Percentiles rank a stretch among this genome's conserved stretches.
phyloP scores from a whole-genome alignment of 2,329 filamentous ascomycete genomes.

The Dactylellina drechsleri region DNA sequence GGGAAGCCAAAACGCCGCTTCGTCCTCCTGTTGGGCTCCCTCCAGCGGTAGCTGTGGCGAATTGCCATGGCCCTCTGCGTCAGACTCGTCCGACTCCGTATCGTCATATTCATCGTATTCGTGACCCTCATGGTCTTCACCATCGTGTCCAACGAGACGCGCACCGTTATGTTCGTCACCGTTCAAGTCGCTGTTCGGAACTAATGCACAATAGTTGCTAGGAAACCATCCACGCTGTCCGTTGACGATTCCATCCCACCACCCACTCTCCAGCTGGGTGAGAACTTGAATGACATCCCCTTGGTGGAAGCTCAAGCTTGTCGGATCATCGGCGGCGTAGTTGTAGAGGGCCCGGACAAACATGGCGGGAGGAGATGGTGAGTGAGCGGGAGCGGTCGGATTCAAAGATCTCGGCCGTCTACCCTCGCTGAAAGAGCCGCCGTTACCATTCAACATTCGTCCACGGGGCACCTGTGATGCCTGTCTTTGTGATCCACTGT shows the following conservation, averaged over 20 bases:
- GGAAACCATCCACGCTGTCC: constrained; percentile 98
- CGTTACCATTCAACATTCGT: constrained; percentile 64
- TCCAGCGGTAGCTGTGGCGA: constrained; percentile 71
- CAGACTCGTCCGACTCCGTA: constrained; percentile 64
- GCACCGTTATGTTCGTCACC: constrained; percentile 69
- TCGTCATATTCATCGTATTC: constrained; percentile 75
- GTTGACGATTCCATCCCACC: constrained; percentile 99
- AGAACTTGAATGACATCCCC: constrained; percentile 99
- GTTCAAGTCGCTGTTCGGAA: constrained; percentile 78
- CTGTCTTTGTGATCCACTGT: constrained; percentile 44
- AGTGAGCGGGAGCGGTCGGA: constrained; percentile 45
- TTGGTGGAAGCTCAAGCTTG: constrained; percentile 94
- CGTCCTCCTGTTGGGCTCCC: constrained; percentile 73
- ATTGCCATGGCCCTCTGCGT: constrained; percentile 65
- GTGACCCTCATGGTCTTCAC: constrained; percentile 74
- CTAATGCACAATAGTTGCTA: constrained; percentile 95
- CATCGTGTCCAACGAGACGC: constrained; percentile 70
- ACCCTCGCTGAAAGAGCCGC: constrained; percentile 63
- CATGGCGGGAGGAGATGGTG: constrained; percentile 72
- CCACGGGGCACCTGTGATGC: constrained; percentile 42
- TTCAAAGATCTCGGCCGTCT: constrained; percentile 51
- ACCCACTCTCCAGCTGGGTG: constrained; percentile 95
- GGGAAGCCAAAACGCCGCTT: constrained; percentile 97
- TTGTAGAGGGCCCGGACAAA: constrained; percentile 97
- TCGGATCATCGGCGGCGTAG: constrained; percentile 96